Evolutionary conservation across 2,329 filamentous ascomycete species (phyloP).

Genomic region (Epichloe elymi): DNA sequence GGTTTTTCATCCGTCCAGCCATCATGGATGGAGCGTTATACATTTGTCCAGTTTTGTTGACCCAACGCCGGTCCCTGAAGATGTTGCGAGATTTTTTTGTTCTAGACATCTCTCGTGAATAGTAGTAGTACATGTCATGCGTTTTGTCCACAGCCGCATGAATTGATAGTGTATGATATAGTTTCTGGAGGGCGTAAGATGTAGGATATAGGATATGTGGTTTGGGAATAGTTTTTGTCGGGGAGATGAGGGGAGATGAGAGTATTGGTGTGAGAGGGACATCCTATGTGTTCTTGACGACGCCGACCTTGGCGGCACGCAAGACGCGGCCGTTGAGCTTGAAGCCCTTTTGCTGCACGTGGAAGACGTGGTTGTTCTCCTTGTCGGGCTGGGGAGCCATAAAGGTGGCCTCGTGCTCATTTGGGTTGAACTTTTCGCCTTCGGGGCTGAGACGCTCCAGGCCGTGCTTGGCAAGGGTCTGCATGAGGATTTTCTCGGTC

Average conservation of each 20-base stretch:
- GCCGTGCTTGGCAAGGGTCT: constrained; percentile 85
- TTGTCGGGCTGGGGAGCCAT: constrained; percentile 79
- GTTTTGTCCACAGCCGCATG: constrained; percentile 3
- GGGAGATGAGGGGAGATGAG: not conserved
- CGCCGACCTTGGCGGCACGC: constrained; percentile 88
- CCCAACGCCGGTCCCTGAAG: constrained; percentile 21
- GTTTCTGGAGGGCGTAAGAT: not conserved
- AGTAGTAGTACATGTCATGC: constrained; percentile 10
- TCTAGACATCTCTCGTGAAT: not conserved
- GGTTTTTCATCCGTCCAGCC: constrained; percentile 7
- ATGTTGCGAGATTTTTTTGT: constrained; percentile 9
- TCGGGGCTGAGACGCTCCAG: constrained; percentile 77
- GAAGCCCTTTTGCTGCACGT: constrained; percentile 92
- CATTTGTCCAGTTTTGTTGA: constrained; percentile 13
- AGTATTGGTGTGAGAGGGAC: not conserved
- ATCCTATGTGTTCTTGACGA: constrained; percentile 64
- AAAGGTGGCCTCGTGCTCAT: constrained; percentile 92
- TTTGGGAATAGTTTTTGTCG: not conserved
- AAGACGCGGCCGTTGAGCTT: constrained; percentile 80
- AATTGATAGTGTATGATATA: constrained; percentile 2
- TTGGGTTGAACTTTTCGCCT: constrained; percentile 86
- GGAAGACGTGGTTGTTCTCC: constrained; percentile 82
- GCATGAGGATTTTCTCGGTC: constrained; percentile 81
- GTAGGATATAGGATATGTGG: not conserved
- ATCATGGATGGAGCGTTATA: constrained; percentile 36